Evolutionary conservation across 2,329 filamentous ascomycete species (phyloP).

Genomic region (Leptographium radiaticola): DNA sequence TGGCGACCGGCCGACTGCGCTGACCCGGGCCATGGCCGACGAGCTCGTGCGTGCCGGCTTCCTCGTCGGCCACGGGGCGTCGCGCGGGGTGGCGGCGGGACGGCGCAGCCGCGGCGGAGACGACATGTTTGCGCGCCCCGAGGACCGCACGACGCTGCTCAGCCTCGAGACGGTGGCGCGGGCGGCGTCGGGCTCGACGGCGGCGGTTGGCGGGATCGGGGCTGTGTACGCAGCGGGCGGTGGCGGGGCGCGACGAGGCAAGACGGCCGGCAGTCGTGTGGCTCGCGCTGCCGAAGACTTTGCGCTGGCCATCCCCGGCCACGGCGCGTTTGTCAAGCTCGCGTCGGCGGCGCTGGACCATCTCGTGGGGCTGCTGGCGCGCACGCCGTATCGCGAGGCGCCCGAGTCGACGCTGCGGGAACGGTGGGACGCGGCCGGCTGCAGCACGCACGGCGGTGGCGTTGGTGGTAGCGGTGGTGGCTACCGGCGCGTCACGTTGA

Average conservation of each 20-base stretch:
- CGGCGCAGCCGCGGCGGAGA: conserved; percentile 10
- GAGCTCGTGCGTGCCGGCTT: conserved; percentile 54
- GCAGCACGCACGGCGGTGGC: conserved; percentile 24
- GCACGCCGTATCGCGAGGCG: conserved; percentile 48
- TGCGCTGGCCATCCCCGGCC: conserved; percentile 52
- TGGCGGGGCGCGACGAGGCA: conserved; percentile 15
- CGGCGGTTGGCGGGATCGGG: conserved; percentile 54
- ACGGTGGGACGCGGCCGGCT: conserved; percentile 50
- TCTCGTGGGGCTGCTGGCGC: conserved; percentile 43
- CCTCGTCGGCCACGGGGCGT: conserved; percentile 36
- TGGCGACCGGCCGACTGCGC: conserved; percentile 5
- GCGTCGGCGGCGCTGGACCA: conserved; percentile 48
- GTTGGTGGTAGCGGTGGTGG: conserved; percentile 40
- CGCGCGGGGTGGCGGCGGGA: background rate
- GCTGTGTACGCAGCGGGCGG: conserved; percentile 54
- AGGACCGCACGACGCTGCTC: conserved; percentile 40
- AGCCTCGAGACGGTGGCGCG: conserved; percentile 50
- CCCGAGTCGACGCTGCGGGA: conserved; percentile 50
- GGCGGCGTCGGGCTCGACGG: conserved; percentile 55
- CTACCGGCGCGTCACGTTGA: conserved; percentile 34
- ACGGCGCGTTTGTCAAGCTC: conserved; percentile 55
- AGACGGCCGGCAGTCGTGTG: background rate
- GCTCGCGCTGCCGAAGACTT: conserved; percentile 19
- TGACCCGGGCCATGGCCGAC: conserved; percentile 36
- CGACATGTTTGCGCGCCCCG: conserved; percentile 31